A percentile compares a stretch with the other conserved stretches of the same genome.
phyloP scores from a whole-genome alignment of 441 rosid species.

The Breynia disticha region DNA sequence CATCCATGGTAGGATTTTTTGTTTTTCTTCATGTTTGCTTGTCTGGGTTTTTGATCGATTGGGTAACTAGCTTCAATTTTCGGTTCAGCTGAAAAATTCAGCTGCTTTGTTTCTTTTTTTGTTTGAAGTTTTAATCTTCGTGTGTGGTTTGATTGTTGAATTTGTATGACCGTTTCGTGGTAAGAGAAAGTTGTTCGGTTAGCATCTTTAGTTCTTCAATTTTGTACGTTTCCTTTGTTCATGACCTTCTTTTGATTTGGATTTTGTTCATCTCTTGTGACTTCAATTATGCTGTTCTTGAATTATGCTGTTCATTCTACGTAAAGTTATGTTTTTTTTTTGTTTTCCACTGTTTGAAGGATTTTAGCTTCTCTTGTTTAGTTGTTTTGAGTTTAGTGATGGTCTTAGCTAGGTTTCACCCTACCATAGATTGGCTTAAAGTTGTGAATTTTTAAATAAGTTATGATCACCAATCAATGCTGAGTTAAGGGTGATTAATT shows the following conservation, averaged over 20 bases:
- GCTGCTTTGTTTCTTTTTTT: constrained; percentile 9
- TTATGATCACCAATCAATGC: too few relatives aligned
- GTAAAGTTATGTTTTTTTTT: too few relatives aligned
- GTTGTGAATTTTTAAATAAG: too few relatives aligned
- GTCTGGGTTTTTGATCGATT: constrained; percentile 19
- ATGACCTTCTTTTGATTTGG: not conserved
- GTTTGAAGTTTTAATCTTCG: not conserved
- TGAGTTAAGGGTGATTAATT: too few relatives aligned
- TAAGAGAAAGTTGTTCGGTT: too few relatives aligned
- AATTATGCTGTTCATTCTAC: not conserved
- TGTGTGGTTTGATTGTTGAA: constrained; percentile 3
- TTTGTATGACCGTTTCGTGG: not conserved
- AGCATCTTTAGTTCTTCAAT: not conserved
- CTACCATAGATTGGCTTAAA: too few relatives aligned
- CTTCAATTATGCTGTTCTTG: not conserved
- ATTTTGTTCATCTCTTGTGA: not conserved
- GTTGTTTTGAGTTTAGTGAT: too few relatives aligned
- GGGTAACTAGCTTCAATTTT: too few relatives aligned
- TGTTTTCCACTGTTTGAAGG: too few relatives aligned
- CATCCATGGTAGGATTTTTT: constrained; percentile 15
- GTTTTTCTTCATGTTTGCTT: constrained; percentile 11
- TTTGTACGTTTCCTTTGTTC: not conserved
- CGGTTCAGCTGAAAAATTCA: too few relatives aligned
- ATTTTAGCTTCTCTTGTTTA: too few relatives aligned
- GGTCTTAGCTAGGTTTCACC: too few relatives aligned